Percentiles rank a stretch among this genome's conserved stretches.
phyloP scores from a whole-genome alignment of 495 filamentous ascomycete genomes.

The Mytilinidion resinicola region DNA sequence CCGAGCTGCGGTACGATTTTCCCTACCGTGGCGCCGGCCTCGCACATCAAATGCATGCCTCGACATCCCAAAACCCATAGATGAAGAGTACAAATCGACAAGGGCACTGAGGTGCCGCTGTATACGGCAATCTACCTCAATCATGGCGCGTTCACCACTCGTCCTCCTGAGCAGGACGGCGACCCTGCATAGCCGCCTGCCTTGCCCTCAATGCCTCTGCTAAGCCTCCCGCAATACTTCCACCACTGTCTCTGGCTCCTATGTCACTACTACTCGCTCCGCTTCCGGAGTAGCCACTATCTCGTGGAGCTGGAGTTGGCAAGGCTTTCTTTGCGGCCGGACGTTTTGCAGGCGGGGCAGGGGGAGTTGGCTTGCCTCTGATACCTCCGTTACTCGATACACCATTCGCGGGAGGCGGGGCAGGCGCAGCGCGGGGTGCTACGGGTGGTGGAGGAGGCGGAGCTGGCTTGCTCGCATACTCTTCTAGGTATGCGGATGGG shows the following conservation, averaged over 20 bases:
- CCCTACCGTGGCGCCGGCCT: background rate
- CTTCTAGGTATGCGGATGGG: constrained; percentile 86
- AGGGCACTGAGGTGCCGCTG: background rate
- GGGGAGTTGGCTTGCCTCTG: constrained; percentile 66
- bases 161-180: constrained; percentile 61
- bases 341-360: constrained; percentile 82
- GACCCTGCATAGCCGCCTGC: constrained; percentile 61
- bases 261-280: constrained; percentile 59
- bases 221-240: constrained; percentile 72
- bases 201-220: constrained; percentile 74
- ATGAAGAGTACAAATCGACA: background rate
- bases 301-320: constrained; percentile 51
- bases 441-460: constrained; percentile 37
- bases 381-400: constrained; percentile 43
- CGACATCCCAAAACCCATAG: background rate
- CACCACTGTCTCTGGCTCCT: constrained; percentile 45
- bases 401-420: constrained; percentile 42
- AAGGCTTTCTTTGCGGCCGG: constrained; percentile 63
- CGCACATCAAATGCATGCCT: background rate
- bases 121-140: background rate
- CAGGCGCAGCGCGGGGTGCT: constrained; percentile 40
- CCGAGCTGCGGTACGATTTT: too few relatives aligned
- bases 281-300: constrained; percentile 45
- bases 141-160: constrained; percentile 46
- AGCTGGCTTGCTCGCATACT: constrained; percentile 46